Conservation (phyloP, 2,329 filamentous ascomycete genomes). For the Claviceps pazoutovae region DNA sequence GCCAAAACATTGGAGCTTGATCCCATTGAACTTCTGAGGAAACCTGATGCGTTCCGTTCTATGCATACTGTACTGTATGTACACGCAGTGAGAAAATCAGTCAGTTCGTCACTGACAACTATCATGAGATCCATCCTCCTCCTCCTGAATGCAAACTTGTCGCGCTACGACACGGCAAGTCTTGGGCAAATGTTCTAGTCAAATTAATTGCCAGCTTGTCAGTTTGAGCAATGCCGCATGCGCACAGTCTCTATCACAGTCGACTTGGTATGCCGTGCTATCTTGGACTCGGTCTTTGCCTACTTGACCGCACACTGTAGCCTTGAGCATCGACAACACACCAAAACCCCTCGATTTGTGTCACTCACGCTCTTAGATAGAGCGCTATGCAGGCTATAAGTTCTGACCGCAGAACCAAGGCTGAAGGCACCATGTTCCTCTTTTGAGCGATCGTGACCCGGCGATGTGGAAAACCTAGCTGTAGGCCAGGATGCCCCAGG, state of each 20-base stretch:
- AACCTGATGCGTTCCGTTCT: background rate
- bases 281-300: background rate
- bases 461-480: background rate
- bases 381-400: background rate
- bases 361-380: background rate
- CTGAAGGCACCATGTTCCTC: background rate
- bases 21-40: background rate
- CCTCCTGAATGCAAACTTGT: background rate
- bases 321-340: background rate
- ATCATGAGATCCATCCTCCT: background rate
- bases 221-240: background rate
- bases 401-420: background rate
- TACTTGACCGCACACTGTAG: background rate
- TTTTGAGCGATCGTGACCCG: background rate
- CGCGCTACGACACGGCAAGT: background rate
- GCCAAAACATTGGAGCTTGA: background rate
- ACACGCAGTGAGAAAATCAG: background rate
- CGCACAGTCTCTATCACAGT: background rate
- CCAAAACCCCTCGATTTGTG: background rate
- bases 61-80: background rate
- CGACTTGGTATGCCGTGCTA: background rate
- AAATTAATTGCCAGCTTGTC: background rate
- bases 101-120: background rate
- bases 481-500: background rate
- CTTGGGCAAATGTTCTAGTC: no score